Base-by-base conservation (phyloP, 192 early-diverging fungal species). In the Gigaspora rosea region DNA sequence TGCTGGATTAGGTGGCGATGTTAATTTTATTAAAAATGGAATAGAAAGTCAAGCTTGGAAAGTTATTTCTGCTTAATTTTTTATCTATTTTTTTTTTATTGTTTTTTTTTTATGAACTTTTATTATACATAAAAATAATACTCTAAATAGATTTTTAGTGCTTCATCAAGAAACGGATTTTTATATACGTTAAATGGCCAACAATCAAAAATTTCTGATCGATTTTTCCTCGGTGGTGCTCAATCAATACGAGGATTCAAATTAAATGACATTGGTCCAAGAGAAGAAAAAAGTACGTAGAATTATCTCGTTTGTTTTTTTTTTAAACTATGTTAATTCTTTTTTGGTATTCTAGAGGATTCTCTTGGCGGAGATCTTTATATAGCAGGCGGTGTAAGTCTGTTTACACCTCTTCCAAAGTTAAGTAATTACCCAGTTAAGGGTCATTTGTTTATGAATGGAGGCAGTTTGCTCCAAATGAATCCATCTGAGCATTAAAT, bases 171-270 rank as follows among this genome's bases (percentile, higher is more conserved):
- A 62, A 80, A 79, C 46, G 97, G 97, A 20, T 76, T 94, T 11
- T 61, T 97, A 70, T 86, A 88, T 68, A 85, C 90, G 5, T 69
- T 93, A 5, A 81, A 81, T 46, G 80, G 80, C n/a, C 82, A 83
- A 20, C 63, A 71, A 10, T 88, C 93, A 51, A 85, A 88, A n/a
- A 82, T 97, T 18, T 88, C 90, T 10, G 97, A 99, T 83, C 86
- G 95, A 46, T 96, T 97, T 81, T 88, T 91, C 75, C 80, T 99
- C 27, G 97, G 97, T 41, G 97, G 97, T 8, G 91, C 92, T 52
- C 87, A 88, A 57, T 92, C 91, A 32, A 84, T 99, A 11, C 87
- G 97, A 47, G 97, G 97, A 11, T 99, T 99, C 82, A 84, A 87
- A 82, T 87, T 92, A 54, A 88, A 89, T 80, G 97, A 96, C 4